Percentiles rank a stretch among this genome's conserved stretches.
phyloP scores from a whole-genome alignment of 23 red algal species.

The Pyropia haitanensis region DNA sequence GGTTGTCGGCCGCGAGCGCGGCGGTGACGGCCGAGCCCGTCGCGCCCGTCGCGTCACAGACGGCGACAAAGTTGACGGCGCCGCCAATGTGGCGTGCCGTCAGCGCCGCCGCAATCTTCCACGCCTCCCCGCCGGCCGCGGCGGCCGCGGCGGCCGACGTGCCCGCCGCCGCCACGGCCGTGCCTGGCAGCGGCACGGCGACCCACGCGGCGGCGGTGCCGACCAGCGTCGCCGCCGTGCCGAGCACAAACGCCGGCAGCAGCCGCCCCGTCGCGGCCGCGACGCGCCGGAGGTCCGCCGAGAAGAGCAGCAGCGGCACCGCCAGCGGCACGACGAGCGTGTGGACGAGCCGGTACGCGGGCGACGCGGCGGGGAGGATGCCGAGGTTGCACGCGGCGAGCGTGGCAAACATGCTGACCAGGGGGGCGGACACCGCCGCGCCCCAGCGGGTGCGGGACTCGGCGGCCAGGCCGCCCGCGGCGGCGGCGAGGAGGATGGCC shows the following conservation, averaged over 20 bases:
- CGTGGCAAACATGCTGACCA: conserved; percentile 46
- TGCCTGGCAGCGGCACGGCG: conserved; percentile 22
- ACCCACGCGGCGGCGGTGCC: conserved; percentile 38
- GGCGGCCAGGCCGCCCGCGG: conserved; percentile 30
- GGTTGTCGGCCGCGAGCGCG: conserved; percentile 68
- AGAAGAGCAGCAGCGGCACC: conserved; percentile 61
- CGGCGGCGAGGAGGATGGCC: conserved; percentile 16
- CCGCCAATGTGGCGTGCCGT: conserved; percentile 82
- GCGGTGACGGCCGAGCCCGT: conserved; percentile 26
- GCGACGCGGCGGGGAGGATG: conserved; percentile 39
- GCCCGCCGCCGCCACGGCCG: conserved; percentile 11
- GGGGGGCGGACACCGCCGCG: conserved; percentile 46
- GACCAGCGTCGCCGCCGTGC: conserved; percentile 28
- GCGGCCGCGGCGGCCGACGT: conserved; percentile 36
- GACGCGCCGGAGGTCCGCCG: conserved; percentile 63
- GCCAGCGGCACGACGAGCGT: conserved; percentile 53
- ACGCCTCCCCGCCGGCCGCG: conserved; percentile 20
- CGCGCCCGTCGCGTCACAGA: conserved; percentile 36
- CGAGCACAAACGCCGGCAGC: conserved; percentile 45
- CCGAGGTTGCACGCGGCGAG: conserved; percentile 26
- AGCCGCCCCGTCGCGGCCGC: conserved; percentile 32
- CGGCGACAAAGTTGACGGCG: conserved; percentile 76
- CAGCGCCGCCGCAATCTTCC: conserved; percentile 66
- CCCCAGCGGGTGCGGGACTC: conserved; percentile 22
- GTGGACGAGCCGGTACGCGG: conserved; percentile 27